phyloP scores from a whole-genome alignment of 805 yeast genomes.

The Ogataea henricii region DNA sequence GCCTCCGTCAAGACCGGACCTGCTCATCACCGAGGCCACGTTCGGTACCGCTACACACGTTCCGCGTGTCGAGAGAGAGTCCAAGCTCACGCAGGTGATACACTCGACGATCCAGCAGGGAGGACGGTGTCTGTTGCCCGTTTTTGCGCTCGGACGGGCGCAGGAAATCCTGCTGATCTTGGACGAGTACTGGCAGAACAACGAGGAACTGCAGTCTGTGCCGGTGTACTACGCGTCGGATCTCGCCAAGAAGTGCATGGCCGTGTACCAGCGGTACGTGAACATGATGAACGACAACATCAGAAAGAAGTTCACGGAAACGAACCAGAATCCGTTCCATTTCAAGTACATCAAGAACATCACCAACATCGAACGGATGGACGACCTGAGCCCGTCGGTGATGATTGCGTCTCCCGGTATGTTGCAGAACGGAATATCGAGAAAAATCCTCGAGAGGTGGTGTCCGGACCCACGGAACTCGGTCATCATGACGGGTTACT shows the following conservation, averaged over 20 bases:
- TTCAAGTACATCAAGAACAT: conserved; percentile 83
- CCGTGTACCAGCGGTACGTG: conserved; percentile 94
- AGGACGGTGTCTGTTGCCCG: conserved; percentile 90
- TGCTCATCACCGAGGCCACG: conserved; percentile 91
- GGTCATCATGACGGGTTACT: conserved; percentile 90
- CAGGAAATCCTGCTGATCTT: conserved; percentile 87
- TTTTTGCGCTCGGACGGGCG: conserved; percentile 95
- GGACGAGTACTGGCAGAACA: conserved; percentile 92
- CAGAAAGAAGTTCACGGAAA: conserved; percentile 70
- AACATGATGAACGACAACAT: conserved; percentile 97
- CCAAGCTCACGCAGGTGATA: conserved; percentile 74
- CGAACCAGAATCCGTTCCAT: conserved; percentile 85
- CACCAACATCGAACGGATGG: conserved; percentile 77
- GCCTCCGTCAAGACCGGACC: conserved; percentile 84
- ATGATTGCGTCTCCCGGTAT: conserved; percentile 98
- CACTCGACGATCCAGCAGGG: conserved; percentile 85
- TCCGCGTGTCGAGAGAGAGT: conserved; percentile 83
- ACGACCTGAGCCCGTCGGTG: conserved; percentile 94
- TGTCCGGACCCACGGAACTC: conserved; percentile 94
- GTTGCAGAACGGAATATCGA: conserved; percentile 93
- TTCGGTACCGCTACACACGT: conserved; percentile 98
- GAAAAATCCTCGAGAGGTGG: conserved; percentile 93
- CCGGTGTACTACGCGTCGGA: conserved; percentile 91
- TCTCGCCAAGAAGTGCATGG: conserved; percentile 93
- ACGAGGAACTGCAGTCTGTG: conserved; percentile 78